Evolutionary conservation across 805 yeast species (phyloP).

Genomic region (Ogataea populi-albae): DNA sequence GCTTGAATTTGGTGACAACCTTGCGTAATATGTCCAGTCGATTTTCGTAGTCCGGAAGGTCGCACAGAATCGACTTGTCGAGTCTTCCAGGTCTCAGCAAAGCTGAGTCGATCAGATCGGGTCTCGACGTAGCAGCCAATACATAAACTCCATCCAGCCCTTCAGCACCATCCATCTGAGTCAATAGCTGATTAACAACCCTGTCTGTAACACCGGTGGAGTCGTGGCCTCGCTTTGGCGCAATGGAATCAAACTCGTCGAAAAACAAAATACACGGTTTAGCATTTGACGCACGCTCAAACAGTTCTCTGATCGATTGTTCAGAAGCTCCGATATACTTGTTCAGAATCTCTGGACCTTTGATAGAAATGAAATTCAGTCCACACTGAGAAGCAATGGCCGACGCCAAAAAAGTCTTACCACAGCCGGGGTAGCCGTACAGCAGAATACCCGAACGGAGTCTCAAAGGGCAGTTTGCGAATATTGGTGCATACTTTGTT

Average conservation of each 20-base stretch:
- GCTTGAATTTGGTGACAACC: conserved; percentile 59
- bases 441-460: conserved; percentile 85
- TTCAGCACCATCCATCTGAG: conserved; percentile 99
- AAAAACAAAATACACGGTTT: conserved; percentile 90
- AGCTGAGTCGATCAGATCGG: conserved; percentile 94
- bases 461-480: conserved; percentile 80
- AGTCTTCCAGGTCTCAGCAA: conserved; percentile 92
- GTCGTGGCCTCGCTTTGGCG: conserved; percentile 97
- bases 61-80: conserved; percentile 89
- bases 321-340: conserved; percentile 97
- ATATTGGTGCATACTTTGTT: conserved; percentile 92
- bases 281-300: conserved; percentile 92
- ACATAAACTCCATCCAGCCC: conserved; percentile 96
- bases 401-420: conserved; percentile 88
- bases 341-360: conserved; percentile 93
- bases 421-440: conserved; percentile 98
- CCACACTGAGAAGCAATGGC: conserved; percentile 96
- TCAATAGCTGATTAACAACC: conserved; percentile 93
- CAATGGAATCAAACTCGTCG: conserved; percentile 95
- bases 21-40: conserved; percentile 68
- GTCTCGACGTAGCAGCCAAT: conserved; percentile 93
- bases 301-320: conserved; percentile 87
- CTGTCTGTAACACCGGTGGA: conserved; percentile 97
- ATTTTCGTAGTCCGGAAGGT: conserved; percentile 71
- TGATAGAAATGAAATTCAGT: conserved; percentile 84